Evolutionary conservation across 2,329 filamentous ascomycete genomes (phyloP).

Genomic region (Penicillium sclerotigenum): DNA sequence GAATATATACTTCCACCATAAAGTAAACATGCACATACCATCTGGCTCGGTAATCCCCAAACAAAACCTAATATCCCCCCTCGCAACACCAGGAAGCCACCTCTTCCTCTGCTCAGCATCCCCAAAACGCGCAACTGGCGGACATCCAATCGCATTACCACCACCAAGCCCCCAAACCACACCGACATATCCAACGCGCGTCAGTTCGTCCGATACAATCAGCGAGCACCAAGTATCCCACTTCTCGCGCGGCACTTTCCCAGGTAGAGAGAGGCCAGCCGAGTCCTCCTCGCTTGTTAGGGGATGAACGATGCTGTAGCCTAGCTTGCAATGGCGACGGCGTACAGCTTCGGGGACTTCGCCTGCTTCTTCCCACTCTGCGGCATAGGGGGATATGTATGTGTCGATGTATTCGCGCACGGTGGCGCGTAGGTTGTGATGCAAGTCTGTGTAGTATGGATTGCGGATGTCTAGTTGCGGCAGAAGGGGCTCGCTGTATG

Average conservation of each 20-base stretch:
- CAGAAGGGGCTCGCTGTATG: constrained; percentile 45
- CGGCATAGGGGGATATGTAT: constrained; percentile 55
- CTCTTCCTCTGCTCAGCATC: constrained; percentile 56
- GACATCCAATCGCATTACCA: constrained; percentile 60
- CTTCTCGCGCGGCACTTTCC: constrained; percentile 47
- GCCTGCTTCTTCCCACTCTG: constrained; percentile 62
- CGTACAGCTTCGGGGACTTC: constrained; percentile 48
- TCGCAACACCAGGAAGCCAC: constrained; percentile 60
- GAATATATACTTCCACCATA: not conserved
- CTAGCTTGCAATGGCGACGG: constrained; percentile 39
- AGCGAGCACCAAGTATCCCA: constrained; percentile 59
- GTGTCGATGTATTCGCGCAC: constrained; percentile 60
- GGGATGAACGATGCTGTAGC: constrained; percentile 39
- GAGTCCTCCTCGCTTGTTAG: constrained; percentile 40
- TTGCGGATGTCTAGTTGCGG: constrained; percentile 44
- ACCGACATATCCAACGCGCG: constrained; percentile 55
- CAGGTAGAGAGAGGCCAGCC: constrained; percentile 42
- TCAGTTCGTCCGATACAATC: constrained; percentile 55
- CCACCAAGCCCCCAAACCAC: constrained; percentile 58
- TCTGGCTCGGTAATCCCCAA: constrained; percentile 64
- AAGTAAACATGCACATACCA: constrained; percentile 43
- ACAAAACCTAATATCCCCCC: constrained; percentile 59
- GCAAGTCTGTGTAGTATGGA: constrained; percentile 62
- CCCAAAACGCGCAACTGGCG: constrained; percentile 62
- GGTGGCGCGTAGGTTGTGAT: constrained; percentile 56